Percentiles rank a stretch among this genome's conserved stretches.
Conservation (phyloP, 208 protist species). For the Herpetomonas muscarum region DNA sequence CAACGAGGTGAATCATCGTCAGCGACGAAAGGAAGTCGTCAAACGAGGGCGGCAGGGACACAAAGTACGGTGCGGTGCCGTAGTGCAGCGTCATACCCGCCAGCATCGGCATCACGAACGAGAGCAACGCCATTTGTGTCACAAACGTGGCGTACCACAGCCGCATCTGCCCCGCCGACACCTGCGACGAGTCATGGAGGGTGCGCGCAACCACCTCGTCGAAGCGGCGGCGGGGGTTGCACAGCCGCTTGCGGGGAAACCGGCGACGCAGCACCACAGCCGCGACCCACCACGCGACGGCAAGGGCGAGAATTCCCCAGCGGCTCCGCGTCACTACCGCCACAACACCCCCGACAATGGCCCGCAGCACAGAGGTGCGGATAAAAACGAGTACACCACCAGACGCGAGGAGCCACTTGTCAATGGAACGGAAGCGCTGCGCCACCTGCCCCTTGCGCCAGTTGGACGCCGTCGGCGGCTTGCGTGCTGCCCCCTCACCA, state of each 20-base stretch:
- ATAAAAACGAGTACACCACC: slow-evolving; percentile 2
- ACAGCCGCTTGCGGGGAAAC: slow-evolving; percentile 28
- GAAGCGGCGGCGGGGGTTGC: slow-evolving; percentile 30
- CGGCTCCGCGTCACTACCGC: slow-evolving; percentile 23
- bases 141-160: slow-evolving; percentile 56
- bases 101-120: slow-evolving; percentile 31
- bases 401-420: no score
- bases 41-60: slow-evolving; percentile 28
- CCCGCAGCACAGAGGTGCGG: slow-evolving; percentile 1
- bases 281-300: slow-evolving; percentile 8
- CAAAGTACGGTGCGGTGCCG: slow-evolving; percentile 46
- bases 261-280: slow-evolving; percentile 23
- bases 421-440: no score
- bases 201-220: slow-evolving; percentile 33
- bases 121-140: slow-evolving; percentile 49
- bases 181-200: slow-evolving; percentile 19
- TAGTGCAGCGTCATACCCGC: slow-evolving; percentile 60
- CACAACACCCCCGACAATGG: slow-evolving; percentile 11
- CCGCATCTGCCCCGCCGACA: slow-evolving; percentile 25
- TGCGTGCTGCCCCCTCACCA: no score
- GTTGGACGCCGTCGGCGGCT: no score
- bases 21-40: slow-evolving; percentile 26
- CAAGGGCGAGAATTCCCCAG: slow-evolving; percentile 12
- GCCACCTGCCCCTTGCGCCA: no score
- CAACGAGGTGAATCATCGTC: slow-evolving; percentile 29